phyloP scores from a whole-genome alignment of 805 yeast species.

The Sungouiella thailandica region DNA sequence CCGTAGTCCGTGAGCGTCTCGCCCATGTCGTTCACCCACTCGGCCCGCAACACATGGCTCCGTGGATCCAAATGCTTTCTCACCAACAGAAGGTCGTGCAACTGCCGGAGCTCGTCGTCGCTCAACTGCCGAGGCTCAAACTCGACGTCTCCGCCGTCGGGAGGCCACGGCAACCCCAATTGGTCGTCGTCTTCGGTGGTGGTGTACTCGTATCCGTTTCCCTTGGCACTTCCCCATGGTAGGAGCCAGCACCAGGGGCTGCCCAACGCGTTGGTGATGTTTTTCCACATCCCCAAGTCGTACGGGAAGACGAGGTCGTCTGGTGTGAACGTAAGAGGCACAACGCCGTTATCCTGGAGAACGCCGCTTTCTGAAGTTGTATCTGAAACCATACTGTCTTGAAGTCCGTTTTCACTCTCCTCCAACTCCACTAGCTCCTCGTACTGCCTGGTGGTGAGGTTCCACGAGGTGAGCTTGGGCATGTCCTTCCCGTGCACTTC shows the following conservation, averaged over 20 bases:
- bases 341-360: conserved; percentile 12
- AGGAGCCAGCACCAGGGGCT: conserved; percentile 59
- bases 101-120: conserved; percentile 12
- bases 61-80: conserved; percentile 35
- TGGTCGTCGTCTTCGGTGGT: conserved; percentile 57
- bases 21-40: conserved; percentile 80
- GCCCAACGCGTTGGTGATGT: conserved; percentile 54
- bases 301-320: conserved; percentile 82
- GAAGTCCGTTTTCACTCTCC: neutral
- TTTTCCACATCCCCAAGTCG: conserved; percentile 59
- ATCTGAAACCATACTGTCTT: too few species aligned
- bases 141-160: conserved; percentile 63
- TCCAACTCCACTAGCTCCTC: conserved; percentile 7
- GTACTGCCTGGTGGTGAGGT: conserved; percentile 16
- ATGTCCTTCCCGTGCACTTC: conserved; percentile 35
- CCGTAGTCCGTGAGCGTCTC: conserved; percentile 82
- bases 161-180: conserved; percentile 85
- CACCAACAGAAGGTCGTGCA: conserved; percentile 20
- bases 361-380: too few species aligned
- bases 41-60: conserved; percentile 31
- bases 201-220: conserved; percentile 54
- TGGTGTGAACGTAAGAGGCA: conserved; percentile 39
- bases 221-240: conserved; percentile 65
- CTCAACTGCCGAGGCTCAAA: conserved; percentile 6
- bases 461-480: conserved; percentile 48